Conservation (phyloP, 169 alveolate species). For the Plasmodium relictum region DNA sequence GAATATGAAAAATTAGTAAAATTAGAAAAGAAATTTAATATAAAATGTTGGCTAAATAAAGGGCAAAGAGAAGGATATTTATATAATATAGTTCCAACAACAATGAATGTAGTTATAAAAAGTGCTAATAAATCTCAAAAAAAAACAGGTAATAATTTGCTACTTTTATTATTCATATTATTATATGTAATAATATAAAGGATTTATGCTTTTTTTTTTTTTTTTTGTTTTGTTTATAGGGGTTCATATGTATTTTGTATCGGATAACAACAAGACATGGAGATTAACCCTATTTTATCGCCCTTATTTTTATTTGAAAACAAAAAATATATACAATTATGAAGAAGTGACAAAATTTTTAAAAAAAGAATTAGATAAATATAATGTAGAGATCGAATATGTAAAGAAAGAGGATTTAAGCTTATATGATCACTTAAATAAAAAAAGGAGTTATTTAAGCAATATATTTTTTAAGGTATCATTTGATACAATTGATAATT, state of each 20-base stretch:
- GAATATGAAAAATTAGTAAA: constrained; percentile 47
- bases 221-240: constrained; percentile 18
- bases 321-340: constrained; percentile 82
- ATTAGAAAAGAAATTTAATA: constrained; percentile 50
- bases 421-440: constrained; percentile 91
- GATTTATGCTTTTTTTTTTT: not conserved
- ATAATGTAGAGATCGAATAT: constrained; percentile 77
- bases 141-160: constrained; percentile 48
- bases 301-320: constrained; percentile 93
- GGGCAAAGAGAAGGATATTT: constrained; percentile 88
- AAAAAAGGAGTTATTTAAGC: constrained; percentile 86
- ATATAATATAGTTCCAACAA: constrained; percentile 89
- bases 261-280: constrained; percentile 75
- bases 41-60: constrained; percentile 76
- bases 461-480: constrained; percentile 85
- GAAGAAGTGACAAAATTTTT: constrained; percentile 78
- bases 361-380: constrained; percentile 44
- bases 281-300: constrained; percentile 85
- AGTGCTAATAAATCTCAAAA: constrained; percentile 46
- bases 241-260: constrained; percentile 69
- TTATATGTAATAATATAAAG: not conserved
- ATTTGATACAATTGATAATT: constrained; percentile 90
- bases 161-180: not conserved
- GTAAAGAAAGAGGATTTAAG: constrained; percentile 91
- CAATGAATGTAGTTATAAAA: constrained; percentile 82